A percentile compares a stretch with the other conserved stretches of the same genome.
These are phyloP conservation scores for Salix brachista DNA, from an alignment of 345 rosid genomes.

Conservation along the genomic window DNA sequence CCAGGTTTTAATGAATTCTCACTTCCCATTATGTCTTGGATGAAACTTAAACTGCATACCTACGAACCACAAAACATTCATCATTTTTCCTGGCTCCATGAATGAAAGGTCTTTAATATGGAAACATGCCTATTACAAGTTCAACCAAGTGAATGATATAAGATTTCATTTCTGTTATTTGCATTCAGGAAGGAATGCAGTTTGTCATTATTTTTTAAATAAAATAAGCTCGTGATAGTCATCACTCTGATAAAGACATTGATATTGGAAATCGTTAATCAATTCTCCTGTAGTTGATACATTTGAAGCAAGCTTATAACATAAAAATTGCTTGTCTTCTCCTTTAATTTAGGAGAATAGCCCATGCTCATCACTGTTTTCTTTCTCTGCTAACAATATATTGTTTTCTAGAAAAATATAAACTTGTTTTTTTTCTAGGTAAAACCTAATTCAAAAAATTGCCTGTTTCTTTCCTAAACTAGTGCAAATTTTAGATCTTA, in stretches of 20 bases:
- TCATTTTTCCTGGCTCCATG: neutral
- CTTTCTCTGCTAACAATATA: neutral
- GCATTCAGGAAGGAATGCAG: too few species aligned
- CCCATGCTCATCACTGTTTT: neutral
- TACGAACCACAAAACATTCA: neutral
- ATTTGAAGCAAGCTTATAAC: neutral
- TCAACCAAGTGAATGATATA: neutral
- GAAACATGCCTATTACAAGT: neutral
- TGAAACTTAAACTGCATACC: neutral
- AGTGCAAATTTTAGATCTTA: neutral
- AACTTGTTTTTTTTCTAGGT: neutral
- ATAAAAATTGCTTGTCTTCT: neutral
- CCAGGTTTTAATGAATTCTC: neutral
- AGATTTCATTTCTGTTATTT: neutral
- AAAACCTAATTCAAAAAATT: neutral
- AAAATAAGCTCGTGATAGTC: too few species aligned
- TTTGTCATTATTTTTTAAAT: too few species aligned
- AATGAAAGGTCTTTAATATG: neutral
- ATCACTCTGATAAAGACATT: too few species aligned
- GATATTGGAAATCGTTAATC: too few species aligned
- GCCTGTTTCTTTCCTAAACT: neutral
- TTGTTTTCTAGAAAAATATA: neutral
- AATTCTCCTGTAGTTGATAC: neutral
- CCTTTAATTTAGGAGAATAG: neutral
- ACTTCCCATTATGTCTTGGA: neutral